These are phyloP conservation scores for Leccinum boreale DNA, from an alignment of 768 basidiomycete genomes.

Conservation along the genomic window DNA sequence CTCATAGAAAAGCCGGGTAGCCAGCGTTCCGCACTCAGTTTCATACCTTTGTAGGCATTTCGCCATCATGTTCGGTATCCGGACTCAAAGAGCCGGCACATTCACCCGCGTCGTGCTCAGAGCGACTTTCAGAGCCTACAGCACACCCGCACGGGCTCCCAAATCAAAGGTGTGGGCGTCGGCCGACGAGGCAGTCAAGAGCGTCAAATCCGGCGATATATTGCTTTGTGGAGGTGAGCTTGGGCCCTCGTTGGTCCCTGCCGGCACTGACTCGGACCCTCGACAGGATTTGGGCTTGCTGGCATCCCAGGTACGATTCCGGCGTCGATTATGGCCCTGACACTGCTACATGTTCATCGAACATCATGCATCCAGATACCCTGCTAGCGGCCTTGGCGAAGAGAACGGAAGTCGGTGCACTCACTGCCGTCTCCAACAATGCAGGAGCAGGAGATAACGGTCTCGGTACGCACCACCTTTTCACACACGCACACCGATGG, in stretches of 20 bases:
- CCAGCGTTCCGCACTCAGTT: neutral
- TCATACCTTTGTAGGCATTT: neutral
- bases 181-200: slow-evolving; percentile 79
- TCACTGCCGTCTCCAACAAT: slow-evolving; percentile 90
- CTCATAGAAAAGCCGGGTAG: neutral
- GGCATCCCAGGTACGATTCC: slow-evolving; percentile 71
- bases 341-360: neutral
- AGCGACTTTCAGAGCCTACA: slow-evolving; percentile 24
- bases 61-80: slow-evolving; percentile 24
- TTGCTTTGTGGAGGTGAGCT: slow-evolving; percentile 77
- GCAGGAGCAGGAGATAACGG: slow-evolving; percentile 70
- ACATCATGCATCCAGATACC: slow-evolving; percentile 51
- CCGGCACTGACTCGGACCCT: neutral
- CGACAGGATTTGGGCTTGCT: slow-evolving; percentile 80
- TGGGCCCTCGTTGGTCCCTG: neutral
- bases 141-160: slow-evolving; percentile 23
- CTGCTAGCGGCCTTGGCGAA: slow-evolving; percentile 73
- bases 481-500: neutral
- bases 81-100: slow-evolving; percentile 9
- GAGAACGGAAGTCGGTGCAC: slow-evolving; percentile 65
- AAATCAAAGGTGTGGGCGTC: slow-evolving; percentile 74
- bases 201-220: slow-evolving; percentile 75
- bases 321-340: neutral
- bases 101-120: slow-evolving; percentile 17
- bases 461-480: slow-evolving; percentile 45